Conservation (phyloP, 2,329 filamentous ascomycete species). For the Stromatinia cepivora region DNA sequence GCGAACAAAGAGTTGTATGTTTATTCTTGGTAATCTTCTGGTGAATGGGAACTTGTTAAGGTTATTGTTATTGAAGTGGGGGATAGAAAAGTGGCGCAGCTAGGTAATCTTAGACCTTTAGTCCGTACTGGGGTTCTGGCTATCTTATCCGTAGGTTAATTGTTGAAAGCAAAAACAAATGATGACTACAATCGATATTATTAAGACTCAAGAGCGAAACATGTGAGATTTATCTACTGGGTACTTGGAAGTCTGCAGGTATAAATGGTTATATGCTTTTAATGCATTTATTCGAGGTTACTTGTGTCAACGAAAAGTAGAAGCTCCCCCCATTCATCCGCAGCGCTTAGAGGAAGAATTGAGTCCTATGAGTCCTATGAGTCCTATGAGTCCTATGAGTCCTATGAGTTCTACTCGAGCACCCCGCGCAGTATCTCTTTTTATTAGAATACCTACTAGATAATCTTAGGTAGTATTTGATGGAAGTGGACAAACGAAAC, state of each 20-base stretch:
- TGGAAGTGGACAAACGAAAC: neutral
- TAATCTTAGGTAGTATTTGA: too few relatives aligned
- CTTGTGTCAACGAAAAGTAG: neutral
- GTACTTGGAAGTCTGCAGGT: neutral
- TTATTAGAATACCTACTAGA: too few relatives aligned
- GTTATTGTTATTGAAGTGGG: slow-evolving; percentile 6
- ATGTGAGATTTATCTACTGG: neutral
- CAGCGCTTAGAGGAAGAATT: neutral
- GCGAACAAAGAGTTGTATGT: neutral
- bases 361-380: neutral
- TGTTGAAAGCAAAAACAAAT: neutral
- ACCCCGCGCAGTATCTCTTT: too few relatives aligned
- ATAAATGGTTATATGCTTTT: neutral
- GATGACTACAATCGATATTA: neutral
- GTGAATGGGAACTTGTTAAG: neutral
- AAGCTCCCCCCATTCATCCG: neutral
- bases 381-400: neutral
- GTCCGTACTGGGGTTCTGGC: slow-evolving; percentile 1
- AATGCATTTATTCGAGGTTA: neutral
- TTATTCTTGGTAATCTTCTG: neutral
- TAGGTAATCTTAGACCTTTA: neutral
- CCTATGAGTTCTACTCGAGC: neutral
- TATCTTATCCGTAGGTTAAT: slow-evolving; percentile 14
- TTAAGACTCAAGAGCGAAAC: neutral
- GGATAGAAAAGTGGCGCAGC: slow-evolving; percentile 15